Evolutionary conservation across 78 protist genomes (phyloP), one percentile per base, ranked within the genome.

Genomic region (Guillardia theta): DNA sequence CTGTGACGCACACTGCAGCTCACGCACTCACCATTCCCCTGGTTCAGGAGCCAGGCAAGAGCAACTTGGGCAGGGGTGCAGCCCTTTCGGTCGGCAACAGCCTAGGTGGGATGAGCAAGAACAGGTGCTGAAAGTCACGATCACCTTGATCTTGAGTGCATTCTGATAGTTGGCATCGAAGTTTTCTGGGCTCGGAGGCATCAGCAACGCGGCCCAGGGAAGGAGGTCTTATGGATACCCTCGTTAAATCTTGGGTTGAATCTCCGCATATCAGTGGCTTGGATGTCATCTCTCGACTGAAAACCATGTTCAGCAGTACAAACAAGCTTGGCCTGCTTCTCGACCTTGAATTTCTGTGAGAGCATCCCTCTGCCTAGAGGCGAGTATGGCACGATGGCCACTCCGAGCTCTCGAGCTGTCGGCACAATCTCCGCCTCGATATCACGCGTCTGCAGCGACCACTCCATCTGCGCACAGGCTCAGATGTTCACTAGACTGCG

Each of bases 321-420:
- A 58, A 58, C 70, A 58, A 1, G 6, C 70, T 1, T 30, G 6
- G 39, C 2, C 39, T 27, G 6, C 27, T 24, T 0, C 45, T 1
- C 21, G 12, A 24, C 90, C 30, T 44, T 5, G 90, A 43, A 8
- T 50, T 44, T 19, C 37, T 64, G 76, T 10, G 93, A 4, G 41
- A 88, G 64, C 33, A 88, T 33, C 21, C 62, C 62, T 0, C 93
- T 54, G 12, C 76, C 93, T 9, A 88, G 93, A 30, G 93, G 93
- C 6, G 93, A 88, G 39, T 88, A 88, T 0, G 93, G 76, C 0
- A 88, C 93, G 44, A 88, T 48, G 76, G 8, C 22, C 33, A 88
- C 9, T 39, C 93, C 93, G 24, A 88, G 93, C 37, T 88, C 93
- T 1, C 76, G 41, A 41, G 76, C 46, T 22, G 93, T 18, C 3